phyloP scores from a whole-genome alignment of 495 filamentous ascomycete species.

The Aspergillus sclerotioniger region DNA sequence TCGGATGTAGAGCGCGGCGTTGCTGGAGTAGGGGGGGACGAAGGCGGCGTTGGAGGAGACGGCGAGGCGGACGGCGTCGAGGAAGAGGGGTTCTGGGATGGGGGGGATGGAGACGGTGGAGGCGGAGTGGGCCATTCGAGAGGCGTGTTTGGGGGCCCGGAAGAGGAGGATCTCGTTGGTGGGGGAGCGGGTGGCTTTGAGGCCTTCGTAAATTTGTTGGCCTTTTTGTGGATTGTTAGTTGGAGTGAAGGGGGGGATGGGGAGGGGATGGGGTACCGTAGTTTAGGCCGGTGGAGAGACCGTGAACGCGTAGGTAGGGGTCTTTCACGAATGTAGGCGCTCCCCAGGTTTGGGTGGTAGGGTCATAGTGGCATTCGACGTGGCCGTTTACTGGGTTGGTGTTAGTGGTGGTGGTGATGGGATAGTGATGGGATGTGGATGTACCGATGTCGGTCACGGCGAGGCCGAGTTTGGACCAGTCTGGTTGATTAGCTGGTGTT shows the following conservation, averaged over 20 bases:
- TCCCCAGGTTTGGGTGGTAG: constrained; percentile 36
- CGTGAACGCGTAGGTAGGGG: constrained; percentile 41
- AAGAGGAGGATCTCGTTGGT: constrained; percentile 40
- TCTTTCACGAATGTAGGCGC: constrained; percentile 39
- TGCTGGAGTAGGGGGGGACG: constrained; percentile 39
- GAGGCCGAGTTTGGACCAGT: not conserved
- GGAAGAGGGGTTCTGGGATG: constrained; percentile 37
- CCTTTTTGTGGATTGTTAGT: constrained; percentile 15
- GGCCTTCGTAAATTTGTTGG: constrained; percentile 32
- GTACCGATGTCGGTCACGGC: not conserved
- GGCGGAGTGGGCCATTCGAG: constrained; percentile 31
- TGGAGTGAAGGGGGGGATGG: not conserved
- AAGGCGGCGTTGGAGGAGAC: constrained; percentile 41
- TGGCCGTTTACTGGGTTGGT: constrained; percentile 44
- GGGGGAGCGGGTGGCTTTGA: constrained; percentile 30
- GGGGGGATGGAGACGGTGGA: constrained; percentile 38
- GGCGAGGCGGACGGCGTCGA: constrained; percentile 33
- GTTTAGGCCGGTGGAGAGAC: constrained; percentile 45
- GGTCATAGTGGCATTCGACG: constrained; percentile 38
- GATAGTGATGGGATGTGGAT: not conserved
- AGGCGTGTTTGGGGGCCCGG: constrained; percentile 35
- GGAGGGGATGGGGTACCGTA: constrained; percentile 24
- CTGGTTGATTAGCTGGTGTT: not conserved
- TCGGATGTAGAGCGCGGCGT: constrained; percentile 44
- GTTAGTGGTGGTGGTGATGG: not conserved